Evolutionary conservation across 2,329 filamentous ascomycete genomes (phyloP).

Genomic region (Exophiala sp.): DNA sequence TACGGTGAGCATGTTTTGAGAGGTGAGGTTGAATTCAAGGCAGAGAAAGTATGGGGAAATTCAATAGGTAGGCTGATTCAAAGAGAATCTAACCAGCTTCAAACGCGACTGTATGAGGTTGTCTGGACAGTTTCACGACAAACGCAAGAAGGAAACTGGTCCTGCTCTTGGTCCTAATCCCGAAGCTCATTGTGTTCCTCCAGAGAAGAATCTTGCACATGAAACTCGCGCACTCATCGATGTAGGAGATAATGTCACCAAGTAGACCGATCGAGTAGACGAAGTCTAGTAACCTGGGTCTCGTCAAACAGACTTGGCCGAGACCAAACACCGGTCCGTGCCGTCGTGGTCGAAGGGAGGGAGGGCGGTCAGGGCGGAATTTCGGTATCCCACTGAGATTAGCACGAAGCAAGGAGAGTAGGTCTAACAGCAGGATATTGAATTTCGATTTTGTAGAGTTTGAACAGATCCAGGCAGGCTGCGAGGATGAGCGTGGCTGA

Average conservation of each 20-base stretch:
- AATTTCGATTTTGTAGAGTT: background rate
- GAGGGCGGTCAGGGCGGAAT: background rate
- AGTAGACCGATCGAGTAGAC: background rate
- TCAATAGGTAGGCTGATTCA: background rate
- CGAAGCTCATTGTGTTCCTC: slow-evolving; percentile 23
- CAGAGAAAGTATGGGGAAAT: background rate
- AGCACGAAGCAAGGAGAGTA: slow-evolving; percentile 3
- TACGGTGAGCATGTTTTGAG: slow-evolving; percentile 19
- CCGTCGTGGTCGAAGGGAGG: background rate
- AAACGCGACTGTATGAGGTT: slow-evolving; percentile 10
- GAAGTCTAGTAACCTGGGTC: background rate
- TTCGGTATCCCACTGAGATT: background rate
- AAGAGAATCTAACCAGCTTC: slow-evolving; percentile 18
- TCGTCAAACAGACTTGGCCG: slow-evolving; percentile 9
- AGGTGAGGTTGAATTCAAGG: background rate
- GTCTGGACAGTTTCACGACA: slow-evolving; percentile 12
- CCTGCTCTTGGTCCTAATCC: slow-evolving; percentile 20
- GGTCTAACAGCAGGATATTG: background rate
- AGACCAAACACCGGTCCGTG: slow-evolving; percentile 4
- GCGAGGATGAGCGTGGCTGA: slow-evolving; percentile 9
- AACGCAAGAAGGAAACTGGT: slow-evolving; percentile 21
- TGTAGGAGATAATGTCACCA: slow-evolving; percentile 8
- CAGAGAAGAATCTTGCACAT: slow-evolving; percentile 10
- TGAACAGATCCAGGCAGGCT: slow-evolving; percentile 1
- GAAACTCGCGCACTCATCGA: slow-evolving; percentile 18